phyloP scores from a whole-genome alignment of 345 rosid species.

The Fremontodendron californicum region DNA sequence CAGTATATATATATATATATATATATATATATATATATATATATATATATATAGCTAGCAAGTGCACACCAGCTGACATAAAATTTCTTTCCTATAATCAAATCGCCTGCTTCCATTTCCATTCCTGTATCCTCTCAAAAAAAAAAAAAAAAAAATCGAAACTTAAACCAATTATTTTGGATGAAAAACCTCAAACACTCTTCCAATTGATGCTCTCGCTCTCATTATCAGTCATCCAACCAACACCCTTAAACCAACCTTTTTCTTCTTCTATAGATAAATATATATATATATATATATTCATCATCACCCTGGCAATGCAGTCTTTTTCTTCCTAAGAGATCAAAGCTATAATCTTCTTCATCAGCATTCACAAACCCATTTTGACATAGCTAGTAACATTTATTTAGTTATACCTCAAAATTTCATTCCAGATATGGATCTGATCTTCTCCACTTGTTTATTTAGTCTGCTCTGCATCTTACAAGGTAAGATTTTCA shows the following conservation, averaged over 20 bases:
- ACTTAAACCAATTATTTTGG: background rate
- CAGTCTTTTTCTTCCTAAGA: background rate
- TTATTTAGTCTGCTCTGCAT: constrained; percentile 26
- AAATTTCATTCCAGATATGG: constrained; percentile 20
- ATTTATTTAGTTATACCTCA: background rate
- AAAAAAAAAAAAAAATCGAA: background rate
- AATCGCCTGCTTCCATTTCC: no score
- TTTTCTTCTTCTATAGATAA: background rate
- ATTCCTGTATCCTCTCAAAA: no score
- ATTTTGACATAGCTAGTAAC: background rate
- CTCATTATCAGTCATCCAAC: background rate
- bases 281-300: no score
- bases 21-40: no score
- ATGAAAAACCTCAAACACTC: background rate
- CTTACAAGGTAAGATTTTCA: constrained; percentile 29
- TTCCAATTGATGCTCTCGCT: background rate
- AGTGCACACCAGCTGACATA: no score
- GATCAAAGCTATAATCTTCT: background rate
- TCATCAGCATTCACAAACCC: background rate
- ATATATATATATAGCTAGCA: no score
- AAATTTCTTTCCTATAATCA: constrained; percentile 1
- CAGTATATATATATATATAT: background rate
- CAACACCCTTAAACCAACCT: background rate
- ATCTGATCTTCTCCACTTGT: constrained; percentile 11
- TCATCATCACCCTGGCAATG: background rate